Evolutionary conservation across 768 basidiomycete genomes (phyloP), one percentile per base, ranked within the genome.

Genomic region (Phylloporus sp.): DNA sequence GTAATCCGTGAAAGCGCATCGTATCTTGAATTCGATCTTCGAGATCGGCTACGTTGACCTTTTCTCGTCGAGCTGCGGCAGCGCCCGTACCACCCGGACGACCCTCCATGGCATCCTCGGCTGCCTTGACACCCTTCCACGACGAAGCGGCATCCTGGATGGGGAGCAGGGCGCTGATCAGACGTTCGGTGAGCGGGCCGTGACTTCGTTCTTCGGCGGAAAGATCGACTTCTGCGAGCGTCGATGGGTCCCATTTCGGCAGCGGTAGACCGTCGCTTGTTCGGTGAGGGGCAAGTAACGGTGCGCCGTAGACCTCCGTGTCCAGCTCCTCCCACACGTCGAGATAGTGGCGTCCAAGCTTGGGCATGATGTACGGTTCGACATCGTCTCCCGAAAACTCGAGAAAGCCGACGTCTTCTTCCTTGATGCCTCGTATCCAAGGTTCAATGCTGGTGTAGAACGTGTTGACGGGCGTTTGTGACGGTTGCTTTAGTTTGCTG

Each of bases 281-380:
- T 27, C 70, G 69, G 24, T 65, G 59, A 17, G 71, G 63, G n/a
- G 66, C 65, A 24, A 73, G 69, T 18, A 74, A 53, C 22, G 73
- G 68, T 6, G 61, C 62, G 22, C 72, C 74, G 45, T 73, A 71
- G n/a, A 74, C 44, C 10, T 72, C 71, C 8, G 72, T 75, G 63
- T 99, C 95, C 61, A 90, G 83, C 57, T 96, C 92, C 52, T 94
- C 94, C 94, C 95, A 99, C 1, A 84, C 74, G 42, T 95, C 89
- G 27, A 81, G 70, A 59, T 97, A 99, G 67, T 95, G 93, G 55
- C 18, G 79, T 20, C 84, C 95, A 1, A 96, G 77, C 46, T 85
- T 80, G 23, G 95, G 95, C 68, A 94, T 80, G 27, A 90, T 67
- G 58, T 80, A 96, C 0, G 90, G 86, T 47, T 92, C 89, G 9